Evolutionary conservation across 768 basidiomycete species (phyloP).

Genomic region (Lactifluus rugatus): DNA sequence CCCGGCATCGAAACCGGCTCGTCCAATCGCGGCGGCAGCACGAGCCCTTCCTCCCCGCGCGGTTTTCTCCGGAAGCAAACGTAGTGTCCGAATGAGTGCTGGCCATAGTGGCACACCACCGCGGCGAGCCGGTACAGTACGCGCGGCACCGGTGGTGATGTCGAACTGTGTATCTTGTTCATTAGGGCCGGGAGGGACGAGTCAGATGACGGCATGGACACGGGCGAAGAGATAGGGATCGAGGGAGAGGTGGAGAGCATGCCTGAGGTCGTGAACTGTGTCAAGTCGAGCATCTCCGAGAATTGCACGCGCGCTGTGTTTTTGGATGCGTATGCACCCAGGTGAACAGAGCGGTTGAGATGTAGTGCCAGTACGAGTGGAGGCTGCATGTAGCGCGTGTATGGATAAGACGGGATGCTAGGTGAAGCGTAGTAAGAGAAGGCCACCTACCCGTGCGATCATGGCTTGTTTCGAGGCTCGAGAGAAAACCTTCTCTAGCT

Average conservation of each 20-base stretch:
- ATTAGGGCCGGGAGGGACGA: conserved; percentile 9
- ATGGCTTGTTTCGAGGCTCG: conserved; percentile 81
- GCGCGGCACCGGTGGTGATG: conserved; percentile 21
- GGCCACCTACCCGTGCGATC: conserved; percentile 67
- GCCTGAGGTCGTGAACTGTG: conserved; percentile 78
- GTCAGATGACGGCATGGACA: conserved; percentile 35
- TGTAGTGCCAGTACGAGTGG: conserved; percentile 82
- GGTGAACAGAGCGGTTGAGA: conserved; percentile 84
- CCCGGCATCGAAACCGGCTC: conserved; percentile 35
- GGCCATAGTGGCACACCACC: conserved; percentile 88
- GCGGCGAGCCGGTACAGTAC: conserved; percentile 80
- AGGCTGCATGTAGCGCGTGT: conserved; percentile 38
- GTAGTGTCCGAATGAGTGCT: conserved; percentile 91
- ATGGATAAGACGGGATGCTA: background rate
- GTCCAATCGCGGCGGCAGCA: conserved; percentile 33
- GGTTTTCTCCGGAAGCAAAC: conserved; percentile 86
- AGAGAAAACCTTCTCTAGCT: conserved; percentile 68
- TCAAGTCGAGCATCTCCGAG: conserved; percentile 82
- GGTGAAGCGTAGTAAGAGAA: background rate
- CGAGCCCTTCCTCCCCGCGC: conserved; percentile 33
- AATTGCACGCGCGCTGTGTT: conserved; percentile 76
- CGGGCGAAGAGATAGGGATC: conserved; percentile 52
- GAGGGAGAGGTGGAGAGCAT: conserved; percentile 62
- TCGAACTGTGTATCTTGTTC: background rate
- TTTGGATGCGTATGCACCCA: conserved; percentile 67